A percentile compares a stretch with the other conserved stretches of the same genome.
These are phyloP conservation scores for Xylariaceae sp. DNA, from an alignment of 2,329 filamentous ascomycete genomes.

Conservation along the genomic window DNA sequence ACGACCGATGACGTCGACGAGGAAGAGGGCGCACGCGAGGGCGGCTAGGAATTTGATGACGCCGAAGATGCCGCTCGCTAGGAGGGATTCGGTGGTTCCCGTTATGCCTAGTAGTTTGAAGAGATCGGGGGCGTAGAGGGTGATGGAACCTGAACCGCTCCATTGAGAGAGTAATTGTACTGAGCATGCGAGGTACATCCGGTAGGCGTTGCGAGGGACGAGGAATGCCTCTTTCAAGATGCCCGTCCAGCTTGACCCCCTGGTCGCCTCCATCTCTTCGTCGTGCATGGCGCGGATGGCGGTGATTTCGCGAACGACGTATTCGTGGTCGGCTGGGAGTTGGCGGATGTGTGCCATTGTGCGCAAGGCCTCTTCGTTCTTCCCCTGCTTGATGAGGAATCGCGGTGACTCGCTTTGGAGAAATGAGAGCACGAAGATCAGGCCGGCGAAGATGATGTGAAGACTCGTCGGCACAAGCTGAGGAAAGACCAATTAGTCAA, in stretches of 20 bases:
- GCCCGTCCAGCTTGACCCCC: slow-evolving; percentile 58
- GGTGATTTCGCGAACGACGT: slow-evolving; percentile 55
- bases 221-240: slow-evolving; percentile 64
- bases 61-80: slow-evolving; percentile 71
- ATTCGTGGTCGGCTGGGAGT: slow-evolving; percentile 53
- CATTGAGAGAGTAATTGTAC: slow-evolving; percentile 70
- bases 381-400: slow-evolving; percentile 61
- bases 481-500: slow-evolving; percentile 17
- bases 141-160: slow-evolving; percentile 68
- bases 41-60: slow-evolving; percentile 66
- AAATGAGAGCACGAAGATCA: slow-evolving; percentile 66
- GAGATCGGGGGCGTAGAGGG: slow-evolving; percentile 68
- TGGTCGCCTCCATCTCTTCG: slow-evolving; percentile 65
- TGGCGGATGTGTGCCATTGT: slow-evolving; percentile 54
- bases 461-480: slow-evolving; percentile 66
- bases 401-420: slow-evolving; percentile 65
- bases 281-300: slow-evolving; percentile 61
- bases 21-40: slow-evolving; percentile 66
- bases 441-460: slow-evolving; percentile 69
- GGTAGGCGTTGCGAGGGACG: slow-evolving; percentile 64
- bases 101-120: slow-evolving; percentile 67
- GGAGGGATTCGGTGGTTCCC: slow-evolving; percentile 61
- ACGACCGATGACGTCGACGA: slow-evolving; percentile 73
- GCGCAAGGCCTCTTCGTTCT: slow-evolving; percentile 51
- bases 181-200: slow-evolving; percentile 61